A percentile compares a stretch with the other conserved stretches of the same genome.
These are phyloP conservation scores for Aphelidium insulamus DNA, from an alignment of 371 early-diverging fungal species.

Conservation along the genomic window DNA sequence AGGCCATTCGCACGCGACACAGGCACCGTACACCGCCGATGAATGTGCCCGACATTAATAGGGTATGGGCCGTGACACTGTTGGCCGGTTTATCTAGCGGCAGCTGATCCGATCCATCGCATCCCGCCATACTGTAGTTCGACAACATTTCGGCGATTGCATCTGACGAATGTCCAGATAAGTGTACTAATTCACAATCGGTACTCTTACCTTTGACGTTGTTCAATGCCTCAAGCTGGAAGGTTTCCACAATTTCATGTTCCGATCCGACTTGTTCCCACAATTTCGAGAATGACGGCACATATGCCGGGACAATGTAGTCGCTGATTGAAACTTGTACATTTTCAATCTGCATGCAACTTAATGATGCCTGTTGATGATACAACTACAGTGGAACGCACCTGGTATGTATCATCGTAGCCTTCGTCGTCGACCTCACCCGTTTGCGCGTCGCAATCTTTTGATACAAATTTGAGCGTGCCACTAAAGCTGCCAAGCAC, in stretches of 20 bases:
- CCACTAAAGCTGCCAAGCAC: conserved; percentile 55
- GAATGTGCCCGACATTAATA: conserved; percentile 64
- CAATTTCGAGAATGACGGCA: conserved; percentile 39
- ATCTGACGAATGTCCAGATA: no score
- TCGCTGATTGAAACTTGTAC: conserved; percentile 61
- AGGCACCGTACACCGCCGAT: conserved; percentile 48
- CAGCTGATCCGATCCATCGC: conserved; percentile 24
- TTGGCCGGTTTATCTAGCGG: conserved; percentile 37
- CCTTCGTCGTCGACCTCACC: conserved; percentile 78
- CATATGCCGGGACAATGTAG: conserved; percentile 66
- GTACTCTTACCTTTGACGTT: no score
- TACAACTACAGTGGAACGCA: conserved; percentile 3
- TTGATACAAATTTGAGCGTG: conserved; percentile 68
- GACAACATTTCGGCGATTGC: not conserved
- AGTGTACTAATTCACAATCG: not conserved
- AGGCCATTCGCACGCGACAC: conserved; percentile 69
- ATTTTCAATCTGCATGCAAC: conserved; percentile 38
- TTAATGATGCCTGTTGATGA: not conserved
- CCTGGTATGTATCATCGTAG: conserved; percentile 80
- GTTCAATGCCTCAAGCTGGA: conserved; percentile 1
- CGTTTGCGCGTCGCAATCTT: conserved; percentile 84
- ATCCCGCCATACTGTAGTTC: no score
- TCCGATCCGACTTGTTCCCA: conserved; percentile 40
- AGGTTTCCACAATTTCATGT: not conserved
- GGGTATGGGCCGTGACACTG: conserved; percentile 58